Base-by-base conservation (phyloP, 2,329 filamentous ascomycete species). In the Harringtonia aguacate region DNA sequence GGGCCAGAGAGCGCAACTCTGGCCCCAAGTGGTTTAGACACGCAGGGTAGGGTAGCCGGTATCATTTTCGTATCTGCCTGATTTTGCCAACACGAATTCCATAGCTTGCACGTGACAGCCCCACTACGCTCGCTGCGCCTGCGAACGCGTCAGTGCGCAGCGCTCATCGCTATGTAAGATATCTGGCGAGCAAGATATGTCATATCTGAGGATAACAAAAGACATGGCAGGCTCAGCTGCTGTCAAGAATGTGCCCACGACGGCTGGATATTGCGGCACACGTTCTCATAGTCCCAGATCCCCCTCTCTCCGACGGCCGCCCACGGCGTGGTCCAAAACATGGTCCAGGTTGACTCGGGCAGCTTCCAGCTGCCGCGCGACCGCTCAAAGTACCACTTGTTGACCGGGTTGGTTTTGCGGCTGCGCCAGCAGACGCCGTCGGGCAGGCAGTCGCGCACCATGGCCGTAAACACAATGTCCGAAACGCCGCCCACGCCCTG, bases 361-460 rank as follows among this genome's bases (percentile, higher is more conserved):
- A 98, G 65, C 64, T 94, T 92, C 73, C 81, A 84, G 3, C 81
- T 89, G 0, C 92, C 92, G 39, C 76, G 68, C 3, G 86, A 86
- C 39, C 92, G 74, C 64, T 98, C 92, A 64, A 97, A 95, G 61
- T 98, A 98, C 92, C 92, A 98, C 60, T 95, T 95, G 59, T 98
- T 98, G 5, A 98, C 92, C 0, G 89, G 90, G 57, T 98, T 97
- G 58, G 89, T 79, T 56, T 83, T 84, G 41, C 92, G 72, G 58
- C 86, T 94, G 45, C 89, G 73, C 92, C 92, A 98, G 57, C 89
- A 94, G 2, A 97, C 85, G 1, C 92, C 92, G 3, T 77, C 64
- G 0, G 89, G 89, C 53, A 97, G 94, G 55, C 89, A 95, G 18
- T 82, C 79, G 24, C 85, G 76, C 6, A 95, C 86, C 85, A 98